Conservation (phyloP, 306 rosid species). For the Corylus avellana region DNA sequence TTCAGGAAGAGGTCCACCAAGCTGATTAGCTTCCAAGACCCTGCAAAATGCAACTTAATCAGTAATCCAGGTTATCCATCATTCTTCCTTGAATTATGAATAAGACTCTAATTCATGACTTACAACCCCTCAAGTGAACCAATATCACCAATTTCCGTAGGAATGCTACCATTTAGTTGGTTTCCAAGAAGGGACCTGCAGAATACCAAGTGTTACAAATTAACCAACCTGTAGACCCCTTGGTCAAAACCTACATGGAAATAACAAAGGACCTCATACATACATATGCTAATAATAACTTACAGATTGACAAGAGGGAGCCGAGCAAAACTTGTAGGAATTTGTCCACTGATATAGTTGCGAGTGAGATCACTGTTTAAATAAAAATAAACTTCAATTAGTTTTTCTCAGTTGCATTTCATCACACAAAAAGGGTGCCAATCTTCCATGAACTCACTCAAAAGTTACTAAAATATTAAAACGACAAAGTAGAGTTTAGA, state of each 20-base stretch:
- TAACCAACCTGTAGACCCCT: conserved; percentile 8
- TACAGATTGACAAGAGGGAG: conserved; percentile 50
- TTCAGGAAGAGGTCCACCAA: conserved; percentile 61
- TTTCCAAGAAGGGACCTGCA: conserved; percentile 70
- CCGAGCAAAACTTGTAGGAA: conserved; percentile 49
- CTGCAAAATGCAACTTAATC: conserved; percentile 37
- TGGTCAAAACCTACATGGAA: not conserved
- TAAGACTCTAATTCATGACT: conserved; percentile 26
- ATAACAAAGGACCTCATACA: not conserved
- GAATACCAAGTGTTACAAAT: conserved; percentile 13
- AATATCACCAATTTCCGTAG: conserved; percentile 56
- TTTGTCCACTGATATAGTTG: conserved; percentile 61
- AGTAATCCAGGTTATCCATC: conserved; percentile 12
- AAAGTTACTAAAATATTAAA: not conserved
- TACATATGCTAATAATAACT: conserved; percentile 24
- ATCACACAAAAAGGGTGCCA: conserved; percentile 5
- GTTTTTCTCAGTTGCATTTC: conserved; percentile 2
- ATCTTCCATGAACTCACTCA: not conserved
- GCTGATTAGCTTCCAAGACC: conserved; percentile 59
- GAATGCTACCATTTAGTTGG: conserved; percentile 60
- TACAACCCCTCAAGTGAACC: conserved; percentile 52
- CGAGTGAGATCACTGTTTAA: conserved; percentile 64
- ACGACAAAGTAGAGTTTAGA: not conserved
- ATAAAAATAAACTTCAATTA: not conserved
- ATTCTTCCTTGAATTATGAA: conserved; percentile 6